A percentile compares a stretch with the other conserved stretches of the same genome.
These are phyloP conservation scores for Clarireedia homoeocarpa DNA, from an alignment of 2,329 filamentous ascomycete genomes.

Conservation along the genomic window DNA sequence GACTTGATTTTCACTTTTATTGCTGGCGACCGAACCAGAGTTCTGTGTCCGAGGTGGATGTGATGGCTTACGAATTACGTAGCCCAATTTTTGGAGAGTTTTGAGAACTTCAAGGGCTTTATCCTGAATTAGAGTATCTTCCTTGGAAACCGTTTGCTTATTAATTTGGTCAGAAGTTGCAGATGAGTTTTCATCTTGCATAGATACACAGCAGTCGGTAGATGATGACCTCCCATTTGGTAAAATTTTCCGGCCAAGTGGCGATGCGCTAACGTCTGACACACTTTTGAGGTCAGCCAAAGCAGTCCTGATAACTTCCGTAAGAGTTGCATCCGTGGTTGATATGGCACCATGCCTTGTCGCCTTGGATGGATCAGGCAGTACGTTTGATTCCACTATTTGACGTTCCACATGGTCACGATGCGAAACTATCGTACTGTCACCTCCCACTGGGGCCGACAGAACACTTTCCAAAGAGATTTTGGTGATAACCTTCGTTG, in stretches of 20 bases:
- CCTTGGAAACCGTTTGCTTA: background rate
- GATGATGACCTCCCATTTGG: slow-evolving; percentile 16
- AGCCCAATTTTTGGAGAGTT: slow-evolving; percentile 20
- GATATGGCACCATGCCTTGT: slow-evolving; percentile 17
- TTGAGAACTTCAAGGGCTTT: slow-evolving; percentile 21
- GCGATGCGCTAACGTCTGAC: slow-evolving; percentile 6
- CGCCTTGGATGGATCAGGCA: slow-evolving; percentile 17
- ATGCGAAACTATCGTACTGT: slow-evolving; percentile 8
- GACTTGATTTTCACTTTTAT: slow-evolving; percentile 24
- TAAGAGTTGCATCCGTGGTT: slow-evolving; percentile 21
- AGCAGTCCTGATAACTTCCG: slow-evolving; percentile 20
- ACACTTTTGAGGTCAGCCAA: slow-evolving; percentile 15
- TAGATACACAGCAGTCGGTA: slow-evolving; percentile 5
- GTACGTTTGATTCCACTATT: background rate
- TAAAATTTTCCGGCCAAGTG: slow-evolving; percentile 13
- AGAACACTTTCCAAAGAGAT: slow-evolving; percentile 15
- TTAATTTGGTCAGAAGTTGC: background rate
- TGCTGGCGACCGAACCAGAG: slow-evolving; percentile 20
- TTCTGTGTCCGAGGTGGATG: slow-evolving; percentile 17
- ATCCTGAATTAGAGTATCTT: slow-evolving; percentile 15
- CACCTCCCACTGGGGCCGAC: slow-evolving; percentile 17
- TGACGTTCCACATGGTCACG: slow-evolving; percentile 10
- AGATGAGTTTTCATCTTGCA: slow-evolving; percentile 4
- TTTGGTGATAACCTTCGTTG: slow-evolving; percentile 11
- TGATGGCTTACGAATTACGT: slow-evolving; percentile 18